These are phyloP conservation scores for Harringtonia lauricola DNA, from an alignment of 2,329 filamentous ascomycete species.

Conservation along the genomic window DNA sequence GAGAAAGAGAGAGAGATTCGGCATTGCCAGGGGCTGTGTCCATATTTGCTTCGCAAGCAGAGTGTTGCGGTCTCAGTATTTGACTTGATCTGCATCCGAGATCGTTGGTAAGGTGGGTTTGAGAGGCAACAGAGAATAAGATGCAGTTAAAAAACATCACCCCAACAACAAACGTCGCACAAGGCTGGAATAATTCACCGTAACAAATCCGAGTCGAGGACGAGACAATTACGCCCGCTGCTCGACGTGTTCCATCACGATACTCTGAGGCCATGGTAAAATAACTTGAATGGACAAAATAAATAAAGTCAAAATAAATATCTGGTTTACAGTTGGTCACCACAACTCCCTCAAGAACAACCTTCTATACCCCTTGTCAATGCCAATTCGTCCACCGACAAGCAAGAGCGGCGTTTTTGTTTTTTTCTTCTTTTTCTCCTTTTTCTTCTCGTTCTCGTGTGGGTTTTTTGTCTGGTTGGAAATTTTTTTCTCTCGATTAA, in stretches of 20 bases:
- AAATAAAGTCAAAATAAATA: slow-evolving; percentile 3
- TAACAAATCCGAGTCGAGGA: no score
- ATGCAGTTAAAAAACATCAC: neutral
- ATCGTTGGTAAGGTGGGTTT: neutral
- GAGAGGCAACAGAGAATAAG: neutral
- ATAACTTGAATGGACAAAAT: neutral
- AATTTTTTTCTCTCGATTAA: slow-evolving; percentile 3
- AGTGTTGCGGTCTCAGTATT: no score
- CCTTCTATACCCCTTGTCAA: neutral
- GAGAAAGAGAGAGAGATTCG: neutral
- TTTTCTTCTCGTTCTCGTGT: neutral
- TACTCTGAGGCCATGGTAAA: no score
- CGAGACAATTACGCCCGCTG: no score
- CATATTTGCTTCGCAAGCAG: no score
- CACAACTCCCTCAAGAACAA: slow-evolving; percentile 1
- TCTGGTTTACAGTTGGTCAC: slow-evolving; percentile 7
- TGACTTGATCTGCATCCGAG: no score
- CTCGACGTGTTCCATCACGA: no score
- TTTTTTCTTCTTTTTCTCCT: neutral
- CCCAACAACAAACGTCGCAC: neutral
- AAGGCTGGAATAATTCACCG: no score
- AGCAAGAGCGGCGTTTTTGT: neutral
- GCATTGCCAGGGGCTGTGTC: no score
- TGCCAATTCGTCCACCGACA: neutral
- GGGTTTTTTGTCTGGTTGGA: neutral